Evolutionary conservation across 176 grass and related monocot species (phyloP).

Genomic region (Pharus latifolius): DNA sequence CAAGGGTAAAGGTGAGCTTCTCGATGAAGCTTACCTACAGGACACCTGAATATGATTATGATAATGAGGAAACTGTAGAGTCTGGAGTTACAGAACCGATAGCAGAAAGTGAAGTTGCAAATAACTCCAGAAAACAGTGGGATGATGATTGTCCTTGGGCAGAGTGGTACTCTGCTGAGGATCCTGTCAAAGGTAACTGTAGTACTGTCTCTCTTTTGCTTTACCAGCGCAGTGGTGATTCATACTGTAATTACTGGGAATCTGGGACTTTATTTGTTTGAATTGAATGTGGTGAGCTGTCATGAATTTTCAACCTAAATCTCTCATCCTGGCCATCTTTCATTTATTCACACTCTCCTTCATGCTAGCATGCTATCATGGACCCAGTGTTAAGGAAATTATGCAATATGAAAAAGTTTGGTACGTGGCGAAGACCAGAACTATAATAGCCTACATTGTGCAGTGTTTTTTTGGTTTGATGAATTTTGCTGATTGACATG

Average conservation of each 20-base stretch:
- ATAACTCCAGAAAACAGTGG: slow-evolving; percentile 65
- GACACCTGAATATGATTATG: slow-evolving; percentile 74
- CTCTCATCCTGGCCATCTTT: neutral
- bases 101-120: slow-evolving; percentile 45
- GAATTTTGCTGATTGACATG: neutral
- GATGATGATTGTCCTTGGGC: slow-evolving; percentile 96
- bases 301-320: neutral
- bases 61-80: slow-evolving; percentile 49
- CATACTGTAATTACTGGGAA: neutral
- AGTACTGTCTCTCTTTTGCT: neutral
- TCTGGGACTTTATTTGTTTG: neutral
- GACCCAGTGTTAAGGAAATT: neutral
- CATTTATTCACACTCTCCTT: neutral
- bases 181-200: slow-evolving; percentile 80
- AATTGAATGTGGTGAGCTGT: neutral
- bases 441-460: neutral
- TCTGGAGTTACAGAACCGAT: slow-evolving; percentile 38
- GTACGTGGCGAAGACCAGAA: neutral
- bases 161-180: slow-evolving; percentile 98
- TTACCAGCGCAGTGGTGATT: neutral
- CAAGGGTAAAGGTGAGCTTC: slow-evolving; percentile 71
- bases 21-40: slow-evolving; percentile 93
- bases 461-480: neutral
- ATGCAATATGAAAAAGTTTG: neutral
- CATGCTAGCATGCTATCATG: neutral